Percentiles rank a stretch among this genome's conserved stretches.
These are phyloP conservation scores for Komagataella kurtzmanii DNA, from an alignment of 805 yeast species.

Conservation along the genomic window DNA sequence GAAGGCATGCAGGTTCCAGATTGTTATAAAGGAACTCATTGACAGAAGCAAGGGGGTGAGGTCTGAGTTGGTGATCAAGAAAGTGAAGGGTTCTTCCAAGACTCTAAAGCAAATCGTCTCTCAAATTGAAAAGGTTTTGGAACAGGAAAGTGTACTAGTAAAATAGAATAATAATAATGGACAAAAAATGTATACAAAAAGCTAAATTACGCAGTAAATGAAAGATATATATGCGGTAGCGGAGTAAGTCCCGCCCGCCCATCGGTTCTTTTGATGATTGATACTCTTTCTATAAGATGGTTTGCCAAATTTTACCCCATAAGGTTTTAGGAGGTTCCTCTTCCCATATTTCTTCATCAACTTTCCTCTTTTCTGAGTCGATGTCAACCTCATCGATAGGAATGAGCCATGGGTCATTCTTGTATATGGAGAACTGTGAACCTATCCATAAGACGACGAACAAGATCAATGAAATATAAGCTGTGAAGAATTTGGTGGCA, in stretches of 20 bases:
- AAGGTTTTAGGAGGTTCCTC: slow-evolving; percentile 34
- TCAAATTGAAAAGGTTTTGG: slow-evolving; percentile 53
- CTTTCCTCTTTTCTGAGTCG: slow-evolving; percentile 51
- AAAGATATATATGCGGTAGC: background rate
- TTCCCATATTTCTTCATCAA: slow-evolving; percentile 48
- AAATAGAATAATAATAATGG: slow-evolving; percentile 1
- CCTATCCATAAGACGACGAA: slow-evolving; percentile 41
- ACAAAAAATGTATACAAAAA: background rate
- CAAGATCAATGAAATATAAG: slow-evolving; percentile 56
- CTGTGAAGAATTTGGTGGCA: slow-evolving; percentile 49
- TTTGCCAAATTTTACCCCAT: slow-evolving; percentile 44
- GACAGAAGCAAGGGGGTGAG: slow-evolving; percentile 15
- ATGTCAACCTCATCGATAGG: slow-evolving; percentile 53
- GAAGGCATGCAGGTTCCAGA: slow-evolving; percentile 50
- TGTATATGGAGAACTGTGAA: slow-evolving; percentile 33
- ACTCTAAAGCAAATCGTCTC: slow-evolving; percentile 44
- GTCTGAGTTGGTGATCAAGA: slow-evolving; percentile 45
- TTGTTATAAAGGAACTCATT: slow-evolving; percentile 22
- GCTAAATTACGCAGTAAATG: background rate
- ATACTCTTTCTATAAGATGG: slow-evolving; percentile 16
- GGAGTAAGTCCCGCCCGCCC: background rate
- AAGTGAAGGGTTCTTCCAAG: slow-evolving; percentile 51
- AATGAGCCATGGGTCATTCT: slow-evolving; percentile 30
- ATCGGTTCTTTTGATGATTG: background rate
- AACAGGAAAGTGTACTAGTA: slow-evolving; percentile 47